Base-by-base conservation (phyloP, 176 grass and related monocot genomes). In the Hordeum marinum region DNA sequence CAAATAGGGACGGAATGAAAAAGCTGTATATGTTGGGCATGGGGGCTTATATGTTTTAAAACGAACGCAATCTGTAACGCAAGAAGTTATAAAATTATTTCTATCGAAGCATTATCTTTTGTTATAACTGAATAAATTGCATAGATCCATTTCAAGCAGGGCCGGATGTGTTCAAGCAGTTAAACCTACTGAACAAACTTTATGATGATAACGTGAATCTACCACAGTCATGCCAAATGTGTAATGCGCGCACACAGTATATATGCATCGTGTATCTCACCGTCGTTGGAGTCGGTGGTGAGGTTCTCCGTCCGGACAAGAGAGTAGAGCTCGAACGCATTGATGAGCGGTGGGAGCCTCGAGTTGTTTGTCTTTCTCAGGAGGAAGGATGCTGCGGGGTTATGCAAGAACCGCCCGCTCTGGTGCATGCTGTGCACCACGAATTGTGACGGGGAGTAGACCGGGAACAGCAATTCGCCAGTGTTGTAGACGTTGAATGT, bases 391-490 rank as follows among this genome's bases (percentile, higher is more conserved):
- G 3, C 2, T 3, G 20, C 2, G 2, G 4, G 10, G 2, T 9
- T 29, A 6, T 25, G 31, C 11, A 83, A 8, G 36, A 73, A 59
- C 8, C 1, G 46, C 13, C 54, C 8, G 0, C 1, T 5, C 0
- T 43, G 0, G 15, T 60, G n/a, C 21, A 3, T n/a, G 52, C 24
- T 82, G 0, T 20, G 24, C 15, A 32, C 37, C 3, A 0, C 5
- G 23, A 29, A 42, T 7, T 0, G 9, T 0, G 35, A 1, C 0
- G 81, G 68, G 0, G 17, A 29, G 54, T 10, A 83, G 24, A 9
- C 1, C 1, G 0, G 0, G 5, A 61, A 73, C 52, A 83, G 1
- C 15, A 2, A 0, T 3, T 9, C 15, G 0, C 0, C 23, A 2
- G 0, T 2, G 52, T 0, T 31, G 17, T 2, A 73, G 35, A 83